These are phyloP conservation scores for Podila epicladia DNA, from an alignment of 192 early-diverging fungal species.

Conservation along the genomic window DNA sequence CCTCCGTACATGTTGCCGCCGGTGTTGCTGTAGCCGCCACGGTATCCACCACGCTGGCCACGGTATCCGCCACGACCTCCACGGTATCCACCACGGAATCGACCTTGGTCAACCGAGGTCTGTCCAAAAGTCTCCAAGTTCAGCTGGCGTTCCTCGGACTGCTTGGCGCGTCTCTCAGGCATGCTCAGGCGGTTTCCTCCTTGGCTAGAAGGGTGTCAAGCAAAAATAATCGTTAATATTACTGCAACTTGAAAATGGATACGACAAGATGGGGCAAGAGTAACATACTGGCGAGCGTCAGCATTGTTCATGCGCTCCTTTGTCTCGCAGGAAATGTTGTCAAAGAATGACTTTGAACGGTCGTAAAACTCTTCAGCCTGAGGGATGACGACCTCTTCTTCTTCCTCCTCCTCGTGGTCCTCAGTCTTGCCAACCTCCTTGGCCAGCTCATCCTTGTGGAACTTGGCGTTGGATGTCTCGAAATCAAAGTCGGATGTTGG, in stretches of 20 bases:
- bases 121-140: constrained; percentile 99
- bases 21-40: constrained; percentile 57
- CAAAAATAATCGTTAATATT: background rate
- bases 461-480: constrained; percentile 94
- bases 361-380: constrained; percentile 74
- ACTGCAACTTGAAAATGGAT: background rate
- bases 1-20: constrained; percentile 36
- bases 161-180: constrained; percentile 77
- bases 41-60: constrained; percentile 54
- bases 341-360: constrained; percentile 91
- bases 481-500: constrained; percentile 93
- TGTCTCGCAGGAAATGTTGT: constrained; percentile 96
- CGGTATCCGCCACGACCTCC: constrained; percentile 60
- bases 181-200: constrained; percentile 56
- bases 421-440: constrained; percentile 75
- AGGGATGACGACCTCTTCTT: constrained; percentile 62
- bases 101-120: constrained; percentile 72
- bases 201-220: constrained; percentile 19
- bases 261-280: background rate
- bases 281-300: constrained; percentile 59
- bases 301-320: constrained; percentile 82
- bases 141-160: constrained; percentile 87
- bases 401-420: constrained; percentile 57
- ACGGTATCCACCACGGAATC: constrained; percentile 67
- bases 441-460: constrained; percentile 86